These are phyloP conservation scores for Cutaneotrichosporon sp. DNA, from an alignment of 1,284 basidiomycete genomes.

Conservation along the genomic window DNA sequence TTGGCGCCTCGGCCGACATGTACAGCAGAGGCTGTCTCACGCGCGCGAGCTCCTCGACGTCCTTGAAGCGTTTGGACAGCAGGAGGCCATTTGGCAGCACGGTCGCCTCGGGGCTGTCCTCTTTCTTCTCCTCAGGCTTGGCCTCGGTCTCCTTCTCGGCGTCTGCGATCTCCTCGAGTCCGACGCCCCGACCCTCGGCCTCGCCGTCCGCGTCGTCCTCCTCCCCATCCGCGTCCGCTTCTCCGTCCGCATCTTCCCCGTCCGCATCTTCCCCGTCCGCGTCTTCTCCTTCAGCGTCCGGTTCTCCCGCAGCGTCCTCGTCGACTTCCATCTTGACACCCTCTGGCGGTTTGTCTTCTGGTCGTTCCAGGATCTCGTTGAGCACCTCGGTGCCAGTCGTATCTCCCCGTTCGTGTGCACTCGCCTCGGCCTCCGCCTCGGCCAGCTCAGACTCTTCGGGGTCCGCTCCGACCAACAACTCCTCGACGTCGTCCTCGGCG, in stretches of 20 bases:
- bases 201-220: conserved; percentile 39
- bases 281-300: conserved; percentile 22
- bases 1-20: conserved; percentile 33
- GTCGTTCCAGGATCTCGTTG: conserved; percentile 33
- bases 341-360: conserved; percentile 29
- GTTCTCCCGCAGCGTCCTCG: conserved; percentile 27
- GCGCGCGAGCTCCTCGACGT: conserved; percentile 34
- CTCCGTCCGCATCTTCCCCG: conserved; percentile 32
- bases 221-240: conserved; percentile 47
- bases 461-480: conserved; percentile 42
- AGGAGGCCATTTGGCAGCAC: conserved; percentile 40
- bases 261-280: conserved; percentile 17
- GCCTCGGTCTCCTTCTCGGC: conserved; percentile 14
- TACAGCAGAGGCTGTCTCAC: conserved; percentile 41
- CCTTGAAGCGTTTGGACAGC: conserved; percentile 42
- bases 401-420: conserved; percentile 20
- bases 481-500: conserved; percentile 49
- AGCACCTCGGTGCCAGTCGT: conserved; percentile 38
- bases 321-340: conserved; percentile 35
- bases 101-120: conserved; percentile 23
- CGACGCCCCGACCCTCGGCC: conserved; percentile 35
- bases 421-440: conserved; percentile 24
- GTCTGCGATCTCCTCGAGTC: conserved; percentile 30
- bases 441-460: conserved; percentile 28
- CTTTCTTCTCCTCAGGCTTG: conserved; percentile 22